Evolutionary conservation across 1,284 basidiomycete genomes (phyloP).

Genomic region (Trichosporon coremiiforme): DNA sequence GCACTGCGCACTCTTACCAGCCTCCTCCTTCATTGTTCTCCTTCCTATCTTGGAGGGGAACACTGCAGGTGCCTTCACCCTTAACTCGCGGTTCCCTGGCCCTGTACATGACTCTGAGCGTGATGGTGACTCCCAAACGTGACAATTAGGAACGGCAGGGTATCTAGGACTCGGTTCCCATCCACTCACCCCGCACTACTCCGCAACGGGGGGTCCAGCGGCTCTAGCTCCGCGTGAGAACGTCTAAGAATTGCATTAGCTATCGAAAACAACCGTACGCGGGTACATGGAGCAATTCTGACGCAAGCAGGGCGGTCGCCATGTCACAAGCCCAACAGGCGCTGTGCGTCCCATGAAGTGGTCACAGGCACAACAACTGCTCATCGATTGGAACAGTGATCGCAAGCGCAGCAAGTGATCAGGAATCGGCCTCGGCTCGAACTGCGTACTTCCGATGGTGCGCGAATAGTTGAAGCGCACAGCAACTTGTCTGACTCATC

Average conservation of each 20-base stretch:
- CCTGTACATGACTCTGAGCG: background rate
- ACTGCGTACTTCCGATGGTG: background rate
- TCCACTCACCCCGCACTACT: constrained; percentile 8
- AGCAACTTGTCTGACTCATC: background rate
- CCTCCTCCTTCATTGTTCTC: background rate
- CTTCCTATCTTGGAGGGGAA: background rate
- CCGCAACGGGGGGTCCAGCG: background rate
- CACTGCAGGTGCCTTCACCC: background rate
- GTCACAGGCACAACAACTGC: background rate
- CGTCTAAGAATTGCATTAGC: background rate
- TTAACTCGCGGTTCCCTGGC: background rate
- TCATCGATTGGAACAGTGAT: background rate
- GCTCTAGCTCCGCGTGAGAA: constrained; percentile 3
- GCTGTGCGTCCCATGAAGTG: background rate
- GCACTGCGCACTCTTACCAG: background rate
- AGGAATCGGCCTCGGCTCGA: background rate
- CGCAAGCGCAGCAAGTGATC: background rate
- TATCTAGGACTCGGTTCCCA: background rate
- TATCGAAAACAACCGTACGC: background rate
- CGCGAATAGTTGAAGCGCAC: background rate
- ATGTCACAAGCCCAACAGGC: background rate
- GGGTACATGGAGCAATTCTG: constrained; percentile 9
- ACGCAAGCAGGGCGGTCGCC: background rate
- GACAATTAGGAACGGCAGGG: constrained; percentile 4
- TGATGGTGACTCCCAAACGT: background rate